phyloP scores from a whole-genome alignment of 2,329 filamentous ascomycete genomes.

The Aspergillus brunneoviolaceus region DNA sequence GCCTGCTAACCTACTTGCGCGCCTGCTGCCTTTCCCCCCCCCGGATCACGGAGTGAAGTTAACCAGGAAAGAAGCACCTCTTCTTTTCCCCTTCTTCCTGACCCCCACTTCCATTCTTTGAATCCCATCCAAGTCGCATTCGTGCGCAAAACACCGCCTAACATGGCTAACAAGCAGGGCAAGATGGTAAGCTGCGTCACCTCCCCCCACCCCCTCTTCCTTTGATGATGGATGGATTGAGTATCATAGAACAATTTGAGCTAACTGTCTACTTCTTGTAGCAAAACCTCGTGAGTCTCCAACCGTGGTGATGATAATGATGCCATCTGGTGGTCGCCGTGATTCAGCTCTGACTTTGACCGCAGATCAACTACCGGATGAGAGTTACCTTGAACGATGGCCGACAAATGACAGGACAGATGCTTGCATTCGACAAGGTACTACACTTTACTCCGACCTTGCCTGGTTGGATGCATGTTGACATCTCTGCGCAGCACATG shows the following conservation, averaged over 20 bases:
- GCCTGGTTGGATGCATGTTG: conserved; percentile 5
- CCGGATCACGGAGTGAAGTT: conserved; percentile 14
- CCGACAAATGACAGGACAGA: conserved; percentile 94
- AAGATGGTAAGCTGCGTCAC: conserved; percentile 81
- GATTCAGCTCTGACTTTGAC: conserved; percentile 47
- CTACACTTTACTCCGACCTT: background rate
- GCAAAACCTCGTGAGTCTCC: conserved; percentile 63
- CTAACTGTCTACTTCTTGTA: conserved; percentile 54
- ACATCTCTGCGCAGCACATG: conserved; percentile 70
- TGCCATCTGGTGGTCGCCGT: background rate
- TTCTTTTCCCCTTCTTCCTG: conserved; percentile 24
- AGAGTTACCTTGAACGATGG: conserved; percentile 92
- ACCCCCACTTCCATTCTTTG: conserved; percentile 26
- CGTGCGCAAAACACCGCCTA: conserved; percentile 40
- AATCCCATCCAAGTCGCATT: conserved; percentile 43
- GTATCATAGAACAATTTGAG: conserved; percentile 25
- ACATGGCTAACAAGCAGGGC: conserved; percentile 82
- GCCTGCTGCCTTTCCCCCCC: conserved; percentile 5
- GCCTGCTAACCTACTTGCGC: conserved; percentile 6
- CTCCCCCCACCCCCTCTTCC: conserved; percentile 5
- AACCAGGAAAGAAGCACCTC: conserved; percentile 9
- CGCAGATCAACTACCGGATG: conserved; percentile 98
- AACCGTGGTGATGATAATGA: background rate
- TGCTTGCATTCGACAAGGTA: conserved; percentile 98
- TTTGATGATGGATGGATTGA: background rate